Conservation (phyloP, 2,329 filamentous ascomycete species). For the Hypoxylon sp. region DNA sequence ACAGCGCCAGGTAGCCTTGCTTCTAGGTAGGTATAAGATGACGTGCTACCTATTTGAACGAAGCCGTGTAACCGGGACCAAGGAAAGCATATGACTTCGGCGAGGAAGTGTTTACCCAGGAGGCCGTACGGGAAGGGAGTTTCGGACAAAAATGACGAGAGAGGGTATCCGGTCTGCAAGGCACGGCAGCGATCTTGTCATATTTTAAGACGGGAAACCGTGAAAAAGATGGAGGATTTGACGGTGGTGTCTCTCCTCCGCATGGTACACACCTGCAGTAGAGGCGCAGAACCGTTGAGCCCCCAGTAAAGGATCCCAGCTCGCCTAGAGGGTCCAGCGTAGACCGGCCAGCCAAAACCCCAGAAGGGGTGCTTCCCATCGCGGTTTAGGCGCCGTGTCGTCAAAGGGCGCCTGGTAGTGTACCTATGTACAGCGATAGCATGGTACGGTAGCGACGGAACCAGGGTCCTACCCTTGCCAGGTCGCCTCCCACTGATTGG, state of each 20-base stretch:
- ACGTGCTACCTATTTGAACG: conserved; percentile 34
- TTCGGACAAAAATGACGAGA: conserved; percentile 45
- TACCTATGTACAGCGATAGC: conserved; percentile 27
- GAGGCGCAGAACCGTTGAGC: conserved; percentile 46
- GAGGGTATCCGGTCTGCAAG: conserved; percentile 48
- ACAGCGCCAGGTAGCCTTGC: conserved; percentile 33
- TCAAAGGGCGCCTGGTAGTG: conserved; percentile 31
- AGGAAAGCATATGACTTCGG: conserved; percentile 42
- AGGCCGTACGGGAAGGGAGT: conserved; percentile 38
- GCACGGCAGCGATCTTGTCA: conserved; percentile 51
- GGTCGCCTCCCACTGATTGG: conserved; percentile 42
- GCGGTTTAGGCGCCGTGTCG: conserved; percentile 39
- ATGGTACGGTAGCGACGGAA: conserved; percentile 23
- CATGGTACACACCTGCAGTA: conserved; percentile 47
- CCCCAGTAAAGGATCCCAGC: conserved; percentile 45
- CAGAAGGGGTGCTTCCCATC: conserved; percentile 44
- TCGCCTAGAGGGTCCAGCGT: conserved; percentile 28
- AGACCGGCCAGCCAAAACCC: conserved; percentile 31
- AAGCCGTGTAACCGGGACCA: conserved; percentile 46
- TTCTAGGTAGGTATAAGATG: conserved; percentile 40
- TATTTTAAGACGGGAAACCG: conserved; percentile 45
- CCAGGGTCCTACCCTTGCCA: conserved; percentile 36
- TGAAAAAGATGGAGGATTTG: conserved; percentile 40
- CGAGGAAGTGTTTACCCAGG: conserved; percentile 47
- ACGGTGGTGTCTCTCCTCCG: conserved; percentile 37